A percentile compares a stretch with the other conserved stretches of the same genome.
phyloP scores from a whole-genome alignment of 148 eudicot genomes.

The Rhododendron simsii region DNA sequence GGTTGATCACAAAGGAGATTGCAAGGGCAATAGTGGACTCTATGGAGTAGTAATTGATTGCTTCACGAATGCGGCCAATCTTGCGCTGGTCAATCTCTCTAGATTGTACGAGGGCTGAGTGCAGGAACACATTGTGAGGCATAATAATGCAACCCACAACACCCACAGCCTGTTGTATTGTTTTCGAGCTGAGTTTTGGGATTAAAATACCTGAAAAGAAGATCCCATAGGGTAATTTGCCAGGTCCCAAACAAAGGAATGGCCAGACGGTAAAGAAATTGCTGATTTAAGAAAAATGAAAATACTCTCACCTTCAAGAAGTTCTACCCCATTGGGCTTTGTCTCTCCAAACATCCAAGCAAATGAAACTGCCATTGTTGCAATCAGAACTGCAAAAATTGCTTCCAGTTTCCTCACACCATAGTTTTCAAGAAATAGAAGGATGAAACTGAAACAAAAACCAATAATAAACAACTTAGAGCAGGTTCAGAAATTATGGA shows the following conservation, averaged over 20 bases:
- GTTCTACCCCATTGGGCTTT: conserved; percentile 78
- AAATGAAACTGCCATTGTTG: conserved; percentile 81
- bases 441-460: conserved; percentile 57
- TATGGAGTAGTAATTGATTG: conserved; percentile 79
- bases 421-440: conserved; percentile 84
- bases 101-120: conserved; percentile 95
- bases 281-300: not conserved
- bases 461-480: not conserved
- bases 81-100: conserved; percentile 72
- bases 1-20: conserved; percentile 78
- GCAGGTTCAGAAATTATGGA: not conserved
- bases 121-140: conserved; percentile 98
- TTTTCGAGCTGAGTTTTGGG: conserved; percentile 85
- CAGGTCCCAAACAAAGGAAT: not conserved
- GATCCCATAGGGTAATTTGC: not conserved
- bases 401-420: conserved; percentile 98
- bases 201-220: conserved; percentile 58
- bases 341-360: conserved; percentile 99
- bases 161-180: conserved; percentile 93
- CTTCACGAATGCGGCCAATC: conserved; percentile 75
- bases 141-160: conserved; percentile 96
- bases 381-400: conserved; percentile 88
- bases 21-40: conserved; percentile 76
- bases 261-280: not conserved
- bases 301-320: conserved; percentile 57